Evolutionary conservation across 371 early-diverging fungal species (phyloP).

Genomic region (Zopfochytrium polystomum): DNA sequence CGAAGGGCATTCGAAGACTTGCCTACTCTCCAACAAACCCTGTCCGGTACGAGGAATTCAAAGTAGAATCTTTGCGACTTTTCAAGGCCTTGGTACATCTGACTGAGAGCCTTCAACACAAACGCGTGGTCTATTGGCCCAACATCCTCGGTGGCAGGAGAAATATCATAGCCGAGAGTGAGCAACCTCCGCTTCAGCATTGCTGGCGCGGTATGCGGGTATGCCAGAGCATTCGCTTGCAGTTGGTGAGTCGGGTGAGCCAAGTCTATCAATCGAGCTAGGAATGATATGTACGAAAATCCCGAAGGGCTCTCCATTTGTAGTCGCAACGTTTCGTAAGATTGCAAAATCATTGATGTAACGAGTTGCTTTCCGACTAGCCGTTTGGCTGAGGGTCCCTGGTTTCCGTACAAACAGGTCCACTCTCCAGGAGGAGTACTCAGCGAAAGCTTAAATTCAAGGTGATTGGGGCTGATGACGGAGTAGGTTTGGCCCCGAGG

Average conservation of each 20-base stretch:
- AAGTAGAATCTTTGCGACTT: slow-evolving; percentile 42
- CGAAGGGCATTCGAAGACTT: neutral
- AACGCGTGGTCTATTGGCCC: slow-evolving; percentile 29
- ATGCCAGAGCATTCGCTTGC: slow-evolving; percentile 41
- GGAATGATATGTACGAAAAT: slow-evolving; percentile 26
- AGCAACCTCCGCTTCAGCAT: slow-evolving; percentile 40
- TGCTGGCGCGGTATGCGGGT: slow-evolving; percentile 34
- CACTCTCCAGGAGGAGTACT: slow-evolving; percentile 21
- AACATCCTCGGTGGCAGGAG: slow-evolving; percentile 32
- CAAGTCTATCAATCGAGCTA: slow-evolving; percentile 44
- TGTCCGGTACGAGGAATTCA: slow-evolving; percentile 42
- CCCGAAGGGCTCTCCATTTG: neutral
- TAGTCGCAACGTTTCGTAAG: slow-evolving; percentile 22
- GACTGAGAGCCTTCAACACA: slow-evolving; percentile 33
- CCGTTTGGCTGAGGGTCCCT: slow-evolving; percentile 33
- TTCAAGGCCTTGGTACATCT: slow-evolving; percentile 34
- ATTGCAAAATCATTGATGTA: slow-evolving; percentile 32
- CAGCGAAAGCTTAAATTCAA: slow-evolving; percentile 31
- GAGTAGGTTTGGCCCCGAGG: slow-evolving; percentile 20
- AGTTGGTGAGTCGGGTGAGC: slow-evolving; percentile 49
- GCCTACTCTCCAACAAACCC: slow-evolving; percentile 44
- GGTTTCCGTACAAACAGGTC: slow-evolving; percentile 39
- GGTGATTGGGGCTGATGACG: slow-evolving; percentile 24
- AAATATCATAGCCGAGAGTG: slow-evolving; percentile 42
- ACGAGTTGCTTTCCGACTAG: slow-evolving; percentile 30